Evolutionary conservation across 345 rosid genomes (phyloP), one percentile per base, ranked within the genome.

Genomic region (Lepidium didymum): DNA sequence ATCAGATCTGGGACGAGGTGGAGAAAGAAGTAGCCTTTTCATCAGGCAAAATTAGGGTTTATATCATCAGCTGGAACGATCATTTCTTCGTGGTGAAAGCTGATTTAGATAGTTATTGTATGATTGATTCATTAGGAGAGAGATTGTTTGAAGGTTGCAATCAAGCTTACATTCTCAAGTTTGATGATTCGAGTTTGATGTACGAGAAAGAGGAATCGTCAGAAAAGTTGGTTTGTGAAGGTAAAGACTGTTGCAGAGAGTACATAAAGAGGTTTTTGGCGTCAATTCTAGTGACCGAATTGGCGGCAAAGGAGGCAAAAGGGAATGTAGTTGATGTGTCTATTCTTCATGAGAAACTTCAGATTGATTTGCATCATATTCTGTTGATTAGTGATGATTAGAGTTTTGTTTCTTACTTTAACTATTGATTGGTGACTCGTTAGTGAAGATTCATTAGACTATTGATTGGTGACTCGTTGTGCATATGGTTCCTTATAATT

Each of bases 261-360:
- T 89, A 82, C 54, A 74, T 86, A 1, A 89, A 82, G 51, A 83
- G 90, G 66, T 89, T 86, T 66, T 77, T 86, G 34, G 90, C 90
- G 2, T 85, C 87, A 3, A 78, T 85, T 43, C 78, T 78, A n/a
- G 64, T 86, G 33, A 61, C 62, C 7, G 86, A 85, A 49, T 72
- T 86, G 1, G 92, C 81, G 55, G 81, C 70, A 0, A 82, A 83
- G 23, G 76, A 82, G 79, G 77, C 69, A 46, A 86, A 79, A 60
- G 84, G 86, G 13, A 41, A 61, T 0, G 67, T 65, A 11, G 80
- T 83, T 0, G 54, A 62, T 15, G 23, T 38, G 5, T 77, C 80
- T 37, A 82, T 73, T 56, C 80, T 81, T 56, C 79, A 61, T 60
- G 68, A 74, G 73, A 73, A 81, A 70, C 75, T 89, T 75, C 96